These are phyloP conservation scores for Cinnamomum micranthum DNA, from an alignment of 164 flowering plant genomes.

Conservation along the genomic window DNA sequence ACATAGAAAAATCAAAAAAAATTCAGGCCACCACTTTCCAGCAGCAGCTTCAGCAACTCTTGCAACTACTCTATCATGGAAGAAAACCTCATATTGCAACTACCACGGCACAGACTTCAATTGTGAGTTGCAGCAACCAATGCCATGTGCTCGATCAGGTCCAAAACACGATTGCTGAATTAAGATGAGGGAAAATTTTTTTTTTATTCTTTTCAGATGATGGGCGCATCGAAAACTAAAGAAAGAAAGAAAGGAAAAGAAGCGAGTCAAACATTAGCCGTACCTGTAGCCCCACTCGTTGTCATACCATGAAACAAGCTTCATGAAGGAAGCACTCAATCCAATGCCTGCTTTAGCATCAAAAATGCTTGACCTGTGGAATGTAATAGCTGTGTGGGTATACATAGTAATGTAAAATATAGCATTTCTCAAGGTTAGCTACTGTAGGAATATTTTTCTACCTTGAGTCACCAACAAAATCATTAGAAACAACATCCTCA, in stretches of 20 bases:
- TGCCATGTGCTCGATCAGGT: constrained; percentile 39
- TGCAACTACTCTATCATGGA: neutral
- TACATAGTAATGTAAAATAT: neutral
- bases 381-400: neutral
- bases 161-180: constrained; percentile 36
- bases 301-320: constrained; percentile 94
- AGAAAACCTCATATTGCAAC: neutral
- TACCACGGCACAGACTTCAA: neutral
- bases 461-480: constrained; percentile 95
- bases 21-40: neutral
- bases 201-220: neutral
- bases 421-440: neutral
- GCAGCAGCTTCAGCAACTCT: neutral
- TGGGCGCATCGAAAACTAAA: neutral
- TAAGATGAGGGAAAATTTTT: neutral
- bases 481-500: constrained; percentile 96
- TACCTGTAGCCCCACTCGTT: constrained; percentile 99
- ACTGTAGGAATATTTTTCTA: constrained; percentile 13
- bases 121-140: constrained; percentile 23
- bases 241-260: neutral
- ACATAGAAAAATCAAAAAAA: too few species aligned
- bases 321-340: constrained; percentile 73
- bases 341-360: constrained; percentile 98
- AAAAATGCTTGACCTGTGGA: constrained; percentile 81
- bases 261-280: neutral